Evolutionary conservation across 2,329 filamentous ascomycete species (phyloP).

Genomic region (Pyrenophora graminea): DNA sequence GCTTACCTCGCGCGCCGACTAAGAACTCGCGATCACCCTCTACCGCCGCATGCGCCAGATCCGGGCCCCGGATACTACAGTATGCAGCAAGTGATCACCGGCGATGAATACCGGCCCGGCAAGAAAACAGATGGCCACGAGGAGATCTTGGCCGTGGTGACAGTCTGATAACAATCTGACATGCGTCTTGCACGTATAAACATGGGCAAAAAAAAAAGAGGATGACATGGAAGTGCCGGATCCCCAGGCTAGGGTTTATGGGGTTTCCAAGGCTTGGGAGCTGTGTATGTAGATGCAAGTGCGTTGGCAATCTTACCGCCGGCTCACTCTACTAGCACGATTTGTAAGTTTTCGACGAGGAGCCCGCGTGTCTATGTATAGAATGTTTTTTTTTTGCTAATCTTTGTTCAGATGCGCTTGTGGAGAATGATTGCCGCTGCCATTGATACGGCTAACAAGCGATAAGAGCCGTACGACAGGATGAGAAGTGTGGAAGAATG

Average conservation of each 20-base stretch:
- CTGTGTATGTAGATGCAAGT: slow-evolving; percentile 2
- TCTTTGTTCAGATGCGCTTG: neutral
- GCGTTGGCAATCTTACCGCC: neutral
- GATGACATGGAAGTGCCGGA: slow-evolving; percentile 42
- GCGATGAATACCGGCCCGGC: slow-evolving; percentile 1
- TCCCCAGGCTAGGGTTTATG: slow-evolving; percentile 36
- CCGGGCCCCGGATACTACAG: neutral
- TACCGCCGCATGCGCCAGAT: slow-evolving; percentile 27
- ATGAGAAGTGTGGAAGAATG: neutral
- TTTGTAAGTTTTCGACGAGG: neutral
- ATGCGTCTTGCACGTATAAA: slow-evolving; percentile 32
- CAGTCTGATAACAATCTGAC: slow-evolving; percentile 15
- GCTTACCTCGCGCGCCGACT: slow-evolving; percentile 37
- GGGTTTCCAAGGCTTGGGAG: slow-evolving; percentile 5
- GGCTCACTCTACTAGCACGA: neutral
- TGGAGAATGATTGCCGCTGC: slow-evolving; percentile 1
- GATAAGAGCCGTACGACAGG: neutral
- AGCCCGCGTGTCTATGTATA: neutral
- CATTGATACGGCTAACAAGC: neutral
- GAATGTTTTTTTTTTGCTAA: neutral
- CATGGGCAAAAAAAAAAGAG: slow-evolving; percentile 27
- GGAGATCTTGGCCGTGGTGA: neutral
- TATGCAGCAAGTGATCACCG: neutral
- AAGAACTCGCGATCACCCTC: slow-evolving; percentile 34
- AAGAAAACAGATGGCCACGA: neutral